phyloP scores from a whole-genome alignment of 352 stramenopile genomes.

The Phytophthora kernoviae region DNA sequence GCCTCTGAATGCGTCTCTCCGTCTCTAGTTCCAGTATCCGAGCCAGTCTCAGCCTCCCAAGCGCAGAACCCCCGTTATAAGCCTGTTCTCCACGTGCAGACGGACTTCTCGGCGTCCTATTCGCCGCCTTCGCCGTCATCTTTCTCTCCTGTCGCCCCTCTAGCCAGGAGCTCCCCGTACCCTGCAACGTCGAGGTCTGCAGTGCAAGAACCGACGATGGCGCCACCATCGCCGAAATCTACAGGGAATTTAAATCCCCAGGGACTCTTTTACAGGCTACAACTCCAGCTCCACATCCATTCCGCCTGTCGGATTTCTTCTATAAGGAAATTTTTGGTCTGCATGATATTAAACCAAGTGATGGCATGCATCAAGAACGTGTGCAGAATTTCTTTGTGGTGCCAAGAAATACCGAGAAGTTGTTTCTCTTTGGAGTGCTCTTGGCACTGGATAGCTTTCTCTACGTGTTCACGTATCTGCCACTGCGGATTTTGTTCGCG shows the following conservation, averaged over 20 bases:
- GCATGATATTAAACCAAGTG: slow-evolving; percentile 77
- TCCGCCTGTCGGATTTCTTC: slow-evolving; percentile 77
- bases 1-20: neutral
- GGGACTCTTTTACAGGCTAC: neutral
- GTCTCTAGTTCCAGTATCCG: neutral
- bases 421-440: slow-evolving; percentile 95
- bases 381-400: slow-evolving; percentile 86
- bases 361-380: slow-evolving; percentile 77
- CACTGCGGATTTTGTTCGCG: slow-evolving; percentile 88
- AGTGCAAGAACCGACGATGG: slow-evolving; percentile 15
- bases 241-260: neutral
- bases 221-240: slow-evolving; percentile 6
- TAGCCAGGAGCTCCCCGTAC: slow-evolving; percentile 33
- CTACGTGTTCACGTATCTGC: slow-evolving; percentile 97
- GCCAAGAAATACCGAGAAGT: slow-evolving; percentile 73
- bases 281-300: slow-evolving; percentile 46
- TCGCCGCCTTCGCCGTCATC: slow-evolving; percentile 17
- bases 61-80: slow-evolving; percentile 16
- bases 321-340: slow-evolving; percentile 89
- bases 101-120: slow-evolving; percentile 30
- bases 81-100: slow-evolving; percentile 39
- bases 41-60: neutral
- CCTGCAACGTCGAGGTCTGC: slow-evolving; percentile 16
- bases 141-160: slow-evolving; percentile 28
- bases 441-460: slow-evolving; percentile 97